Evolutionary conservation across 2,329 filamentous ascomycete species (phyloP), one percentile per base, ranked within the genome.

Genomic region (Claviceps lovelessii): DNA sequence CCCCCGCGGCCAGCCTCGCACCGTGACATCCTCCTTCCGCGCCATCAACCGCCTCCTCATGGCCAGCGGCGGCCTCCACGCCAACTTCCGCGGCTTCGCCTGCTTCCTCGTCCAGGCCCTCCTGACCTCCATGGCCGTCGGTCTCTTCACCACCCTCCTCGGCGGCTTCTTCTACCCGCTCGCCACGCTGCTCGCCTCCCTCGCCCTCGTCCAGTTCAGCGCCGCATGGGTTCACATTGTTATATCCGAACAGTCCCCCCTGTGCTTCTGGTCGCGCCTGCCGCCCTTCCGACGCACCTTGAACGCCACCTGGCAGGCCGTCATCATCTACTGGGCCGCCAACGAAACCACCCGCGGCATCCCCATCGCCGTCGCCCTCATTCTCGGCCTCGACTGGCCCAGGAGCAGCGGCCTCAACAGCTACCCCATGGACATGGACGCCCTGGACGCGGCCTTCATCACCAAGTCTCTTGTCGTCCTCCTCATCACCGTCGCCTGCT

Each of bases 171-270:
- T 83, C 54, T 64, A 71, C 59, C 59, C 70, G 49, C 31, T 66
- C 49, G 62, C 62, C 54, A 75, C 75, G 53, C 75, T 84, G 51
- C 55, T 85, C 46, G 74, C 80, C 31, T 75, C 79, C 52, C 68
- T 91, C 28, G 68, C 78, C 23, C 73, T 87, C 37, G 79, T 85
- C 42, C 85, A 85, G 63, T 68, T 91, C 56, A 79, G 81, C 66
- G 79, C 90, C 61, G 78, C 81, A 53, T 95, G 90, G 89, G 87
- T 90, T 4, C 89, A 95, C 68, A 84, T 87, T 63, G 81, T 95
- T 66, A 90, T 96, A 65, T 84, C 88, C 2, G 75, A 81, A 53
- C 81, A 83, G 5, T 84, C 79, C 55, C 65, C 74, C 50, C 78
- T 79, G 66, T 72, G 72, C 61, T 89, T 85, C 74, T 86, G 78